Conservation (phyloP, 768 basidiomycete genomes). For the Xerocomellus dryophilus region DNA sequence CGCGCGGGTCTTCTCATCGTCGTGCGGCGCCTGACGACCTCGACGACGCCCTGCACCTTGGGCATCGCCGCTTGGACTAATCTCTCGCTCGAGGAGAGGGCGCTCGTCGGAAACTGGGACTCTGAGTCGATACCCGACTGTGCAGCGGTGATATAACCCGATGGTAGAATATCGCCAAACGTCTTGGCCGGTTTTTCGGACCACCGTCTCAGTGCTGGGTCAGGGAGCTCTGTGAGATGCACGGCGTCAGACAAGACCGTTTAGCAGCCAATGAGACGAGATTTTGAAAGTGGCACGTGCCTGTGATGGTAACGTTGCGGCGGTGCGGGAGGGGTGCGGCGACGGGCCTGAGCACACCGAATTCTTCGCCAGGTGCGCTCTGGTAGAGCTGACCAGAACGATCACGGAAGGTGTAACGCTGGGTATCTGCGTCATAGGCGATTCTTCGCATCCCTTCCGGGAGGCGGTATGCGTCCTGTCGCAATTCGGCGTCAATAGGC, state of each 20-base stretch:
- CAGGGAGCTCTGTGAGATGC: conserved; percentile 19
- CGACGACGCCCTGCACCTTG: conserved; percentile 40
- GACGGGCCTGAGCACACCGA: conserved; percentile 43
- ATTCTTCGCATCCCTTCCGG: conserved; percentile 47
- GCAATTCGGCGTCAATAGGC: background rate
- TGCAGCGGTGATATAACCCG: conserved; percentile 42
- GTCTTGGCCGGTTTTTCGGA: conserved; percentile 31
- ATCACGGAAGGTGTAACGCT: conserved; percentile 51
- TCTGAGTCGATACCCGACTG: conserved; percentile 17
- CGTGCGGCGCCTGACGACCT: conserved; percentile 24
- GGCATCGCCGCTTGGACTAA: conserved; percentile 35
- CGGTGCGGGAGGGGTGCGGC: conserved; percentile 19
- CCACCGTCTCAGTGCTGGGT: conserved; percentile 26
- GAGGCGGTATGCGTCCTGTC: conserved; percentile 36
- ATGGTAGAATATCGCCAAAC: conserved; percentile 48
- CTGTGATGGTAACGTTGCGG: conserved; percentile 27
- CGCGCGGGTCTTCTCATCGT: conserved; percentile 5
- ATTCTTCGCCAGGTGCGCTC: conserved; percentile 43
- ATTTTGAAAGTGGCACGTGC: conserved; percentile 1
- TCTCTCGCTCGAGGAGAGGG: conserved; percentile 28
- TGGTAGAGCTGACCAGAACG: conserved; percentile 42
- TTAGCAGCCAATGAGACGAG: too few relatives aligned
- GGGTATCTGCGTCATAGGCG: conserved; percentile 52
- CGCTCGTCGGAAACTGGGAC: conserved; percentile 6
- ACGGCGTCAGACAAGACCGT: background rate